phyloP scores from a whole-genome alignment of 345 rosid species.

The Lepidium didymum region DNA sequence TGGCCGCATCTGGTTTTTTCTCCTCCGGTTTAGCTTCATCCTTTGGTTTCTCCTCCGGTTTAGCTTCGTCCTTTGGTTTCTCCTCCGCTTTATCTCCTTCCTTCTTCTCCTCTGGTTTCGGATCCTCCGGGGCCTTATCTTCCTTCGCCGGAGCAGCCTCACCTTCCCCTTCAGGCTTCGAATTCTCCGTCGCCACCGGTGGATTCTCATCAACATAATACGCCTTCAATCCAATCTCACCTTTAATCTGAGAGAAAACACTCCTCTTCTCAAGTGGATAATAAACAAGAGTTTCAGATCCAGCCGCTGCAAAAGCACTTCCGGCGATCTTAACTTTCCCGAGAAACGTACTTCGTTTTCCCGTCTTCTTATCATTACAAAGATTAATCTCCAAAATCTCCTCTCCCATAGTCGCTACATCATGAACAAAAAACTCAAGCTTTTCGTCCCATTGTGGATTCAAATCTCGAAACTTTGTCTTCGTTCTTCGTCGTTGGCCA shows the following conservation, averaged over 20 bases:
- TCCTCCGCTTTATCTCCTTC: constrained; percentile 34
- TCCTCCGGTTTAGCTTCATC: constrained; percentile 26
- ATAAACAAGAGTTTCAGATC: constrained; percentile 64
- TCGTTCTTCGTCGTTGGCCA: constrained; percentile 75
- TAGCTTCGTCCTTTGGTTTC: constrained; percentile 35
- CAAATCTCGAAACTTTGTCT: constrained; percentile 71
- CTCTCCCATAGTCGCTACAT: constrained; percentile 42
- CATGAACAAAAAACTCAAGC: constrained; percentile 70
- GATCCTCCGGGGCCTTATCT: constrained; percentile 27
- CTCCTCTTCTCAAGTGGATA: constrained; percentile 84
- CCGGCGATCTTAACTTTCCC: constrained; percentile 79
- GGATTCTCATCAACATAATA: constrained; percentile 60
- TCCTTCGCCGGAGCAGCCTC: constrained; percentile 22
- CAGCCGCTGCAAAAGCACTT: constrained; percentile 39
- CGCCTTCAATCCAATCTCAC: constrained; percentile 73
- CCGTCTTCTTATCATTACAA: constrained; percentile 69
- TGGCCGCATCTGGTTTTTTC: constrained; percentile 18
- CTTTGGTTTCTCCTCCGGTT: constrained; percentile 34
- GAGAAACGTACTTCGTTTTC: constrained; percentile 60
- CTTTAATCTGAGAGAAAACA: constrained; percentile 80
- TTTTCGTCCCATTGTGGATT: constrained; percentile 92
- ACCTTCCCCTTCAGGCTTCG: constrained; percentile 21
- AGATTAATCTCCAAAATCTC: constrained; percentile 76
- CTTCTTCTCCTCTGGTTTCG: constrained; percentile 25
- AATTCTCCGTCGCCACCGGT: constrained; percentile 27